Evolutionary conservation across 768 basidiomycete species (phyloP).

Genomic region (Symmetrospora coprosmae): DNA sequence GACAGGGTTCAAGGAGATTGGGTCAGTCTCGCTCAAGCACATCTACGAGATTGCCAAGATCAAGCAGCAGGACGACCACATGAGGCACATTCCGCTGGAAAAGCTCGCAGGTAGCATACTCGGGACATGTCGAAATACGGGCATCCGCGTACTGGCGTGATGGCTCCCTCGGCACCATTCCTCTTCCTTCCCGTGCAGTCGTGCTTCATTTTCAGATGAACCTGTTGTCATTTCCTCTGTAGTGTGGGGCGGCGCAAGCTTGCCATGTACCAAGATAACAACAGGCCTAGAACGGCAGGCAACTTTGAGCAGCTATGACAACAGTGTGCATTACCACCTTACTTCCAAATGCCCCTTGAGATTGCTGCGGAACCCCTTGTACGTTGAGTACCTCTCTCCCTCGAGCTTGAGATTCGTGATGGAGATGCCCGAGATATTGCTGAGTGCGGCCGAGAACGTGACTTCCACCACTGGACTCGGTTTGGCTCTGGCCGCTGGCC

Average conservation of each 20-base stretch:
- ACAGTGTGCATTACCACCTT: conserved; percentile 3
- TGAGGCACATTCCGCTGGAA: conserved; percentile 69
- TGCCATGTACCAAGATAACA: too few species aligned
- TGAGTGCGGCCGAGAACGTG: neutral
- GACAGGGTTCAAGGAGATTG: conserved; percentile 43
- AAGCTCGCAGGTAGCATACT: conserved; percentile 74
- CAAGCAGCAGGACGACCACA: conserved; percentile 75
- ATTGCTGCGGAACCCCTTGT: conserved; percentile 4
- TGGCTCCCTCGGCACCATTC: neutral
- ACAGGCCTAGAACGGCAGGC: too few species aligned
- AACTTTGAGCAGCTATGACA: too few species aligned
- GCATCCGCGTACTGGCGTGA: conserved; percentile 74
- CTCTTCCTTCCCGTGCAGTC: neutral
- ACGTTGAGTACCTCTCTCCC: conserved; percentile 2
- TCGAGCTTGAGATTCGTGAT: neutral
- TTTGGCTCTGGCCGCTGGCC: neutral
- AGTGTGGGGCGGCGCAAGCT: too few species aligned
- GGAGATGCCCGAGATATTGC: neutral
- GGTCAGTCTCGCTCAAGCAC: conserved; percentile 84
- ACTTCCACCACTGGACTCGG: neutral
- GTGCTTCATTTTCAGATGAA: neutral
- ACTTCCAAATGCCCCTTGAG: conserved; percentile 2
- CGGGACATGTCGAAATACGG: conserved; percentile 75
- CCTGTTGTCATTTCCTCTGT: neutral
- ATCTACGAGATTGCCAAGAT: conserved; percentile 97